Conservation (phyloP, 2,329 filamentous ascomycete genomes). For the Biscogniauxia marginata region DNA sequence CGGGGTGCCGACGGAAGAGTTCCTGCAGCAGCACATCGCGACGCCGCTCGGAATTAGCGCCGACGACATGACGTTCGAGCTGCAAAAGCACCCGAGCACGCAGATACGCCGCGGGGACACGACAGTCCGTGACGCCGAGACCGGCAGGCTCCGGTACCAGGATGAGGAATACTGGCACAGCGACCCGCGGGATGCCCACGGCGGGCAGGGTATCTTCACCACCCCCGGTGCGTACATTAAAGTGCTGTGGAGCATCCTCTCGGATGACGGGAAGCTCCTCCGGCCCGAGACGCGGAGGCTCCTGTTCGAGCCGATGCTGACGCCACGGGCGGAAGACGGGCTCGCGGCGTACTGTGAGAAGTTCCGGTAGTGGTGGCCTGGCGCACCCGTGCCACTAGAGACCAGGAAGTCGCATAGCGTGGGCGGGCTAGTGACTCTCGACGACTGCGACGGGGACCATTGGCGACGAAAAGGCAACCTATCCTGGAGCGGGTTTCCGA, state of each 20-base stretch:
- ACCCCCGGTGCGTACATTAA: conserved; percentile 42
- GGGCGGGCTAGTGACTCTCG: conserved; percentile 8
- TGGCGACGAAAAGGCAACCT: conserved; percentile 16
- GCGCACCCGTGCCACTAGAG: conserved; percentile 27
- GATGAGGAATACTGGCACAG: conserved; percentile 16
- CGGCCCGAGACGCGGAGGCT: conserved; percentile 38
- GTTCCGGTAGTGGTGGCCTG: conserved; percentile 25
- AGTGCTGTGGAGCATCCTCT: conserved; percentile 45
- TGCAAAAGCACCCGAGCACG: conserved; percentile 15
- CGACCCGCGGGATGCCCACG: conserved; percentile 24
- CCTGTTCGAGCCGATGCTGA: conserved; percentile 49
- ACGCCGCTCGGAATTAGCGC: conserved; percentile 11
- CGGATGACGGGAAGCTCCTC: conserved; percentile 49
- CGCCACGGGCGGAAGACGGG: conserved; percentile 25
- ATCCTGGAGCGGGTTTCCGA: conserved; percentile 40
- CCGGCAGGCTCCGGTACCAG: conserved; percentile 12
- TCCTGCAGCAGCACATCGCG: conserved; percentile 11
- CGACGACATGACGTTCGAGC: conserved; percentile 24
- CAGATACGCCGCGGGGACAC: conserved; percentile 19
- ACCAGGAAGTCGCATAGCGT: conserved; percentile 33
- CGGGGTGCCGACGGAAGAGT: conserved; percentile 8
- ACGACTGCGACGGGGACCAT: conserved; percentile 16
- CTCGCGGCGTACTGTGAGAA: conserved; percentile 9
- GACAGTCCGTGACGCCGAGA: conserved; percentile 9
- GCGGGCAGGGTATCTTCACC: conserved; percentile 37